A percentile compares a stretch with the other conserved stretches of the same genome.
phyloP scores from a whole-genome alignment of 192 early-diverging fungal genomes.

The Coemansia erecta region DNA sequence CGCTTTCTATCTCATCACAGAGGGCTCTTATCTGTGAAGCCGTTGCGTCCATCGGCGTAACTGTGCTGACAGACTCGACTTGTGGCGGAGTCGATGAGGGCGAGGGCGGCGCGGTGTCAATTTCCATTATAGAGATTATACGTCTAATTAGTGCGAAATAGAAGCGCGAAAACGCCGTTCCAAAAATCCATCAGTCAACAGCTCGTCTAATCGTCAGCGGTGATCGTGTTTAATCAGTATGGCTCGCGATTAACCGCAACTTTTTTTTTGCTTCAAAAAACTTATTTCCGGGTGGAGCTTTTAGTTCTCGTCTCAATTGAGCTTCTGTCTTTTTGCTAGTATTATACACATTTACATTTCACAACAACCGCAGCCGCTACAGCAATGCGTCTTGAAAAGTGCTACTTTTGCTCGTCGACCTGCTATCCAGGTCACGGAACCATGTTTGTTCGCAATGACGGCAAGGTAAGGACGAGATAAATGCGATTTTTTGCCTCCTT shows the following conservation, averaged over 20 bases:
- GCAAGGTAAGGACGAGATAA: slow-evolving; percentile 64
- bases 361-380: slow-evolving; percentile 1
- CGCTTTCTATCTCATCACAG: slow-evolving; percentile 28
- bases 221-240: no score
- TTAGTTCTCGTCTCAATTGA: no score
- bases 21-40: slow-evolving; percentile 23
- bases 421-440: slow-evolving; percentile 98
- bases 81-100: neutral
- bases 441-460: slow-evolving; percentile 98
- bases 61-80: neutral
- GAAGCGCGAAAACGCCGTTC: no score
- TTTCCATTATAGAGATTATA: neutral
- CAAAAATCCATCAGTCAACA: no score
- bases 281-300: no score
- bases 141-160: neutral
- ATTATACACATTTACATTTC: slow-evolving; percentile 14
- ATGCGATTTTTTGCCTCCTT: no score
- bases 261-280: no score
- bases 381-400: slow-evolving; percentile 94
- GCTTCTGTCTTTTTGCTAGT: slow-evolving; percentile 2
- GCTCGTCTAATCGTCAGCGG: no score
- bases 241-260: no score
- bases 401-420: slow-evolving; percentile 97
- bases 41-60: slow-evolving; percentile 5
- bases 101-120: neutral